Evolutionary conservation across 345 rosid genomes (phyloP).

Genomic region (Gossypium australe): DNA sequence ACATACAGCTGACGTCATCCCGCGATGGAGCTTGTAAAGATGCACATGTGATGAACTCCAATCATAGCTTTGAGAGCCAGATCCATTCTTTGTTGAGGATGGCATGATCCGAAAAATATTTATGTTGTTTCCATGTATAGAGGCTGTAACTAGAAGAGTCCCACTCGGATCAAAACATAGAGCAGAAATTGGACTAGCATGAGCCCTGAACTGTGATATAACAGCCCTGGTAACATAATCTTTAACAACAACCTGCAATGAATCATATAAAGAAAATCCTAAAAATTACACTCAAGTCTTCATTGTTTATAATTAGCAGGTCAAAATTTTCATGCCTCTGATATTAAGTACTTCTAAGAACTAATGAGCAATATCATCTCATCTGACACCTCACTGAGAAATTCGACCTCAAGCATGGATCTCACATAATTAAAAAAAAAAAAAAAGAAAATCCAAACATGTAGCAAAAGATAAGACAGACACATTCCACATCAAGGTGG

Average conservation of each 20-base stretch:
- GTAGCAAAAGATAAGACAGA: background rate
- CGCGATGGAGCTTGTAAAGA: constrained; percentile 96
- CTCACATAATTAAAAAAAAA: background rate
- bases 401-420: background rate
- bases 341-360: constrained; percentile 11
- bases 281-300: background rate
- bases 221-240: constrained; percentile 80
- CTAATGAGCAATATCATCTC: constrained; percentile 9
- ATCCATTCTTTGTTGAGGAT: constrained; percentile 48
- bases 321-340: background rate
- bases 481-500: background rate
- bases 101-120: constrained; percentile 91
- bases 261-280: constrained; percentile 13
- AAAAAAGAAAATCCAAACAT: background rate
- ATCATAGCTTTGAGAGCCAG: constrained; percentile 55
- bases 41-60: constrained; percentile 93
- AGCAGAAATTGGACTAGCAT: constrained; percentile 92
- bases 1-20: constrained; percentile 94
- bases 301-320: background rate
- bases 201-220: constrained; percentile 92
- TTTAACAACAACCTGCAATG: constrained; percentile 37
- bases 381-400: background rate
- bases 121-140: constrained; percentile 82
- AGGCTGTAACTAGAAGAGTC: constrained; percentile 85
- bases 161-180: constrained; percentile 96